Evolutionary conservation across 805 yeast species (phyloP), one percentile per base, ranked within the genome.

Genomic region (Cyberlindnera mrakii): DNA sequence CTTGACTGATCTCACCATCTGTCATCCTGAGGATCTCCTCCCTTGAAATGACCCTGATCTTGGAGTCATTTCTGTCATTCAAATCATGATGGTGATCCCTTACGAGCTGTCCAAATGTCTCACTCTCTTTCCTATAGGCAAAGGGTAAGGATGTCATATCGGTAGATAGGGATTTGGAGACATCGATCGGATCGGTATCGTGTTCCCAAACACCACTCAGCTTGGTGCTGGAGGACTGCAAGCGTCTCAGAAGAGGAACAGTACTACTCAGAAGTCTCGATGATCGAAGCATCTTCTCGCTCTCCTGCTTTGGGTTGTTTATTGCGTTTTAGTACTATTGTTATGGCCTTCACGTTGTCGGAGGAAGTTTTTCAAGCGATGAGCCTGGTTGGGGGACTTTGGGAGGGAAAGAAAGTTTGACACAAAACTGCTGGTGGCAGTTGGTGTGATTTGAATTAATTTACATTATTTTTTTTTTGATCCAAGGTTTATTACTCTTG

Each of bases 71-170:
- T 5, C 55, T 38, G 1, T 64, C 64, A 31, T 62, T 58, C 23
- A 63, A 42, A 20, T 64, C 70, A 36, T 67, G 60, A 23, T 61
- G 53, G 10, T 58, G 60, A 42, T 63, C 69, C 40, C 64, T 60
- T 8, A 69, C 74, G 1, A 70, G 54, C 42, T 67, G 73, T 0
- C 74, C 75, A 60, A 67, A 69, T 0, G 66, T 60, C 44, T 68
- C 71, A 16, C 71, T 65, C 13, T 62, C 64, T 19, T 63, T 55
- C 31, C 67, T 48, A 42, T 66, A 62, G 1, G 70, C 66, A 51
- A 56, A 69, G 5, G 59, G 55, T 13, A 68, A 31, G 1, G 46
- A 29, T 1, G 51, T 37, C 33, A 40, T 38, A n/a, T 50, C 51
- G 3, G 48, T 39, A 7, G 46, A 39, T 20, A 50, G 36, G 5